Evolutionary conservation across 208 protist species (phyloP).

Genomic region (Wallacemonas sp.): DNA sequence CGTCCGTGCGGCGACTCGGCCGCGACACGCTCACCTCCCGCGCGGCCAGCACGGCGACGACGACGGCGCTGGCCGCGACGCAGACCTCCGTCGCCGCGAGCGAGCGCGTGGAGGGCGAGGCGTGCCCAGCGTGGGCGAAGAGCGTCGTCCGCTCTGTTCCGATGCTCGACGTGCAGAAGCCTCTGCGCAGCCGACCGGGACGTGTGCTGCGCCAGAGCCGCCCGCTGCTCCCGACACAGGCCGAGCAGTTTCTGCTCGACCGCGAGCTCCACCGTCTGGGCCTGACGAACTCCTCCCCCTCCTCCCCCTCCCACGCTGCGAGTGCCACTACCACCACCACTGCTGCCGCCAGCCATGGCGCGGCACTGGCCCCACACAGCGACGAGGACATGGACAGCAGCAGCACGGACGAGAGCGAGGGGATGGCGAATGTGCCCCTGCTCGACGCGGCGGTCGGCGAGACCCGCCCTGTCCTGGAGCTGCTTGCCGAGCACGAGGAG

Average conservation of each 20-base stretch:
- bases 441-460: conserved; percentile 18
- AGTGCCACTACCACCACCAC: not conserved
- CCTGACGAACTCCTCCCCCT: not conserved
- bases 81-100: not conserved
- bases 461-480: conserved; percentile 36
- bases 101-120: not conserved
- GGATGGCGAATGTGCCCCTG: conserved; percentile 10
- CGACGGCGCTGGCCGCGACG: not conserved
- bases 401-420: conserved; percentile 5
- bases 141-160: conserved; percentile 49
- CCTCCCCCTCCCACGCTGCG: not conserved
- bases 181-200: conserved; percentile 56
- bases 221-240: conserved; percentile 39
- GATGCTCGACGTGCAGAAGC: conserved; percentile 56
- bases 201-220: conserved; percentile 56
- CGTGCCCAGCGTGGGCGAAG: conserved; percentile 24
- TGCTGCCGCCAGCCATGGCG: not conserved
- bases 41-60: conserved; percentile 21
- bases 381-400: conserved; percentile 3
- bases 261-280: conserved; percentile 12
- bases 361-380: not conserved
- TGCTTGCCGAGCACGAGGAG: conserved; percentile 74
- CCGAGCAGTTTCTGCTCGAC: conserved; percentile 45
- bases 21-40: conserved; percentile 1
- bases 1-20: conserved; percentile 39